Evolutionary conservation across 202 grass and related monocot species (phyloP).

Genomic region (Dendrocalamus latiflorus): DNA sequence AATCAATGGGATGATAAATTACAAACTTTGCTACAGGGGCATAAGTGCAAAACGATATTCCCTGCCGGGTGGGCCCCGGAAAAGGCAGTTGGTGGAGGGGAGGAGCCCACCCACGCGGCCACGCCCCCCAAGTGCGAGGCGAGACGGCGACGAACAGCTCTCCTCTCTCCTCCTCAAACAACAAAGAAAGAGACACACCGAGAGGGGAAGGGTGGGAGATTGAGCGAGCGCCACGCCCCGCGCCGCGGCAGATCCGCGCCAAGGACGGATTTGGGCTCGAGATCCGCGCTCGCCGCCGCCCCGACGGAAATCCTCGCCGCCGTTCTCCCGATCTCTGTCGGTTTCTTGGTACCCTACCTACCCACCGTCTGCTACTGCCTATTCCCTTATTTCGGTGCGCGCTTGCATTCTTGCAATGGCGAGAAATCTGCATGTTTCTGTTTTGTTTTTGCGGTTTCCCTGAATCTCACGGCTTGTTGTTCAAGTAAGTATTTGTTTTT

Average conservation of each 20-base stretch:
- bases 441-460: background rate
- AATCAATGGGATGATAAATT: background rate
- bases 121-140: background rate
- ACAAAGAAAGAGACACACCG: no score
- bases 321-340: conserved; percentile 13
- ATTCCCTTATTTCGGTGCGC: background rate
- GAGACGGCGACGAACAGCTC: background rate
- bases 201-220: no score
- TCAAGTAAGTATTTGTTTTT: background rate
- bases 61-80: background rate
- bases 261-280: background rate
- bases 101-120: no score
- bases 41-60: background rate
- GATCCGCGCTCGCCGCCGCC: conserved; percentile 16
- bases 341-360: background rate
- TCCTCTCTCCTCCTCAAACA: no score
- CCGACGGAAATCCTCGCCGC: no score
- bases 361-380: background rate
- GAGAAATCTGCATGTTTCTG: background rate
- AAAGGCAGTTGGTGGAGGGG: conserved; percentile 13
- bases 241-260: conserved; percentile 23
- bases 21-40: background rate
- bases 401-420: background rate
- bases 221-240: background rate
- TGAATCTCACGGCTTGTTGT: conserved; percentile 18